Base-by-base conservation (phyloP, 2,329 filamentous ascomycete species). In the Diplocarpon mali region DNA sequence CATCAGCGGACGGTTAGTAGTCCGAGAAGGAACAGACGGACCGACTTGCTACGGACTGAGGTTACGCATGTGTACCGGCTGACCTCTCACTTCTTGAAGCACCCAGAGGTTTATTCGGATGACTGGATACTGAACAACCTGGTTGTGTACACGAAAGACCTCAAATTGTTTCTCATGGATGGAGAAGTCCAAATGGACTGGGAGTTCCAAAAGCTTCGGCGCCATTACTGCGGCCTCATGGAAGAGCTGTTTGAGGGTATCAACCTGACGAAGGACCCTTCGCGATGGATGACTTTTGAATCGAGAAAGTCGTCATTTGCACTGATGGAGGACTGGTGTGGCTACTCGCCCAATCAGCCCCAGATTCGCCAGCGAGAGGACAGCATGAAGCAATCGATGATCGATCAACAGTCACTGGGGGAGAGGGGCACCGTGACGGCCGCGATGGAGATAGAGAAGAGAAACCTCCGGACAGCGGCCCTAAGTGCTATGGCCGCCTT, bases 241-340 rank as follows among this genome's bases (percentile, higher is more conserved):
- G 90, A 98, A 60, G 85, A 89, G 47, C 69, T 98, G 0, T 98
- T 95, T 53, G 86, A 94, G 55, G 87, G 86, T 5, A 87, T 95
- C 56, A 92, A 90, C 55, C 76, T 81, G 41, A 87, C 87, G 0
- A 80, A 80, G 49, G 86, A 95, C 48, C 84, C 88, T 1, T 82
- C 86, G 4, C 76, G 87, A 28, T 98, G 92, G 90, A 92, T 98
- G 78, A 89, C 92, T 0, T 98, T 98, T 59, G 92, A 98, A 62
- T 86, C 89, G 11, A 75, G 93, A 34, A 95, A 95, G 61, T 95
- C 92, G 5, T 85, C 90, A 0, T 98, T 98, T 60, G 82, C 89
- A 0, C 68, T 98, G 38, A 96, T 98, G 89, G 92, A 98, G 64
- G 90, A 96, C 53, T 98, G 93, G 93, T 98, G 92, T 61, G 92